Evolutionary conservation across 306 rosid species (phyloP).

Genomic region (Dryas drummondii): DNA sequence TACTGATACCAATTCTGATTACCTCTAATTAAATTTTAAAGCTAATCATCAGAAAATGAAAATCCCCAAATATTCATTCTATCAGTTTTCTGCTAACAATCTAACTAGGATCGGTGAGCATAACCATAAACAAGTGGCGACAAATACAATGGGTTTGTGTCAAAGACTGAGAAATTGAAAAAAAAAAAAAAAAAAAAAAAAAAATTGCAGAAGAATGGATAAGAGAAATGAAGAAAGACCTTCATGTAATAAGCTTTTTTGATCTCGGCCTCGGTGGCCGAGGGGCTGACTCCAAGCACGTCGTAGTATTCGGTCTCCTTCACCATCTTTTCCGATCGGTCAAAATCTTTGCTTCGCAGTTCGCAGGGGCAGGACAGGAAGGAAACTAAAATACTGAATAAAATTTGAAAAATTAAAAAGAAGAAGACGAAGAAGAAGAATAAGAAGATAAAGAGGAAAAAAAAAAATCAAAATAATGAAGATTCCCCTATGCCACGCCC

Average conservation of each 20-base stretch:
- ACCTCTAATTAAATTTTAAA: background rate
- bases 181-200: background rate
- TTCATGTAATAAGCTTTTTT: conserved; percentile 96
- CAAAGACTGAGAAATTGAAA: too few species aligned
- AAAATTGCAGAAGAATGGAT: background rate
- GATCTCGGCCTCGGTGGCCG: conserved; percentile 89
- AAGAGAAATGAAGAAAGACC: conserved; percentile 40
- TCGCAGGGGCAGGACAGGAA: background rate
- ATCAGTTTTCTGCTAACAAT: background rate
- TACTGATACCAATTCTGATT: background rate
- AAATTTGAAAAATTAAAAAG: too few species aligned
- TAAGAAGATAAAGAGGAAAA: too few species aligned
- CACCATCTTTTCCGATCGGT: conserved; percentile 62
- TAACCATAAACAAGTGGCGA: too few species aligned
- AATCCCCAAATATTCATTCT: background rate
- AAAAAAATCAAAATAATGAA: too few species aligned
- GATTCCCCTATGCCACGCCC: too few species aligned
- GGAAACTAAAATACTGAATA: too few species aligned
- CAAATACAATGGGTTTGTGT: background rate
- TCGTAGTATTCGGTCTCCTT: conserved; percentile 96
- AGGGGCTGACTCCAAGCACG: conserved; percentile 82
- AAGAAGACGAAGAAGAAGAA: too few species aligned
- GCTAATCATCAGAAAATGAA: background rate
- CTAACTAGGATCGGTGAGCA: background rate
- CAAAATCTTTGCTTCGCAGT: conserved; percentile 11